Base-by-base conservation (phyloP, 2,329 filamentous ascomycete species). In the Thelonectria rubi region DNA sequence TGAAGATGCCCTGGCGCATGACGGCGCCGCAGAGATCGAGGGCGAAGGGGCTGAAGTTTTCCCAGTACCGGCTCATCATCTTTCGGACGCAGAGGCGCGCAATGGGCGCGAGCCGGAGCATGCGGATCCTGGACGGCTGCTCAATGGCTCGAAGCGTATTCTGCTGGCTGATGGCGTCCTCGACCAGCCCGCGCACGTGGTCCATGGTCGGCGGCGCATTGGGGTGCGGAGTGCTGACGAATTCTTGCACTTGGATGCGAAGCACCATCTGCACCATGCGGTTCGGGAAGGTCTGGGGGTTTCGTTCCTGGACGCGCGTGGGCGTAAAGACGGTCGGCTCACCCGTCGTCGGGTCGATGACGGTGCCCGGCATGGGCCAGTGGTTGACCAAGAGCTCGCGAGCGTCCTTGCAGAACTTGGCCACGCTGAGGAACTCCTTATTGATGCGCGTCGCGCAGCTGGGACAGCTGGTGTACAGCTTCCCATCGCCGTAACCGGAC, bases 41-140 rank as follows among this genome's bases (percentile, higher is more conserved):
- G 0, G 86, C 84, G 63, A 92, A 91, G 0, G 81, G 79, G 1
- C 84, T 85, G n/a, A 78, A 80, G 70, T 92, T 92, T 20, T 86
- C 82, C 88, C 88, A 91, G 71, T 92, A 92, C 2, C 86, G 80
- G 20, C 82, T 83, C 87, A 92, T 90, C 86, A 91, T 90, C 72
- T 86, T 87, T 14, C 88, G 83, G 4, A 88, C 77, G 0, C 82
- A 79, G 5, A 86, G 66, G 6, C 78, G 75, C 21, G 80, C 75
- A 6, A 70, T 64, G 21, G 54, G 30, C 0, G 61, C 43, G 1
- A 62, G 30, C 2, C 18, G 21, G 3, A 43, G 6, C 20, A 46
- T 47, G 9, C 46, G 45, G 0, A 8, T 46, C 2, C 15, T 26
- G 9, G 66, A 4, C 74, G 56, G n/a, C 40, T 63, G 24, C 72